Percentiles rank a stretch among this genome's conserved stretches.
Conservation (phyloP, 1,284 basidiomycete species). For the Takashimella koratensis region DNA sequence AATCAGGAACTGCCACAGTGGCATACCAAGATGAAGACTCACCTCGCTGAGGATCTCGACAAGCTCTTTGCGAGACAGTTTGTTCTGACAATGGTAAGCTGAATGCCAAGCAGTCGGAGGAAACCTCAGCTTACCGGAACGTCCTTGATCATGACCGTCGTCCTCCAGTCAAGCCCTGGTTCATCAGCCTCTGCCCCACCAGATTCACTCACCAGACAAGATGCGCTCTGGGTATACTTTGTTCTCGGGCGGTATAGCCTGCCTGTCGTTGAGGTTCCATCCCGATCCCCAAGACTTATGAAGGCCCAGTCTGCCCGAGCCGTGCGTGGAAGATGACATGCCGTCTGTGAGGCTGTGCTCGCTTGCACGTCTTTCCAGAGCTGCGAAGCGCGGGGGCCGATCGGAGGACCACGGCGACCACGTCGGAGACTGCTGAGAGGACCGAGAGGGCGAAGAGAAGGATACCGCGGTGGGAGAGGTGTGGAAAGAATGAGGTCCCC, state of each 20-base stretch:
- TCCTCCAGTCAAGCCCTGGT: conserved; percentile 39
- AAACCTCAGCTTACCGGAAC: conserved; percentile 35
- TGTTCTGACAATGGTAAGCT: conserved; percentile 35
- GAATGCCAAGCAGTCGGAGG: neutral
- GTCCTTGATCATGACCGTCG: conserved; percentile 50
- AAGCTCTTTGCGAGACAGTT: conserved; percentile 45
- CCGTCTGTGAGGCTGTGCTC: conserved; percentile 27
- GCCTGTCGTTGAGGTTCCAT: conserved; percentile 20
- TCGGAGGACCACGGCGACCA: neutral
- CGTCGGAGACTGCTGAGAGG: neutral
- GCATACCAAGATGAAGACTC: conserved; percentile 2
- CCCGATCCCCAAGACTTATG: neutral
- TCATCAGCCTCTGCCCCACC: conserved; percentile 1
- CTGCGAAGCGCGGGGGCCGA: conserved; percentile 1
- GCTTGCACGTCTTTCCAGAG: conserved; percentile 16
- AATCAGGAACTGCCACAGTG: too few relatives aligned
- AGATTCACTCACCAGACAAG: conserved; percentile 24
- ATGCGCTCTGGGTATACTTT: conserved; percentile 38
- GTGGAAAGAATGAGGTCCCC: conserved; percentile 2
- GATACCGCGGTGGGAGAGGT: neutral
- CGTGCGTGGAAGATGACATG: conserved; percentile 23
- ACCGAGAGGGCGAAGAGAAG: neutral
- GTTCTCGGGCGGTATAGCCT: conserved; percentile 38
- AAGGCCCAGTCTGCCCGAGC: conserved; percentile 16
- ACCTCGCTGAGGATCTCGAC: conserved; percentile 44